These are phyloP conservation scores for Vanderwaltozyma verrucispora DNA, from an alignment of 805 yeast species.

Conservation along the genomic window DNA sequence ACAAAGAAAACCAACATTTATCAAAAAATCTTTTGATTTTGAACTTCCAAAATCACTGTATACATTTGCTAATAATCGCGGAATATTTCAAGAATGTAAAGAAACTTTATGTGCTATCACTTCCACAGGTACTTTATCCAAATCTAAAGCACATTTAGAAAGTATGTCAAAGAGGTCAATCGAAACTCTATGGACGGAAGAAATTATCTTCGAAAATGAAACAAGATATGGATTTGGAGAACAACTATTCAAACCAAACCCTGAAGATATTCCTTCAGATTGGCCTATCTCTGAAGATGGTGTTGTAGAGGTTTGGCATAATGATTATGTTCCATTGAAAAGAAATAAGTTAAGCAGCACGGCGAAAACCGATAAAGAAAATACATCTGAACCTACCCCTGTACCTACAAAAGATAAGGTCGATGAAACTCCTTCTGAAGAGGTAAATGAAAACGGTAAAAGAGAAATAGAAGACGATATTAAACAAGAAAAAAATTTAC, in stretches of 20 bases:
- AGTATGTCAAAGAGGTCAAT: constrained; percentile 36
- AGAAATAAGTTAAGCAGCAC: constrained; percentile 33
- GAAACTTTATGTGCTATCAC: constrained; percentile 51
- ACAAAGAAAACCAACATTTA: constrained; percentile 24
- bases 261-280: constrained; percentile 31
- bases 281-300: constrained; percentile 40
- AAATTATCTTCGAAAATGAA: constrained; percentile 47
- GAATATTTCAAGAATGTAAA: constrained; percentile 59
- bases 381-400: constrained; percentile 22
- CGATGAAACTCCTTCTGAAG: constrained; percentile 10
- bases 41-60: constrained; percentile 40
- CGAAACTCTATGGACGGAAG: constrained; percentile 72
- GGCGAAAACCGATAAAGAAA: constrained; percentile 24
- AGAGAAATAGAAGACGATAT: constrained; percentile 18
- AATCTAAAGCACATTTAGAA: constrained; percentile 20
- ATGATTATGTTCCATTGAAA: constrained; percentile 68
- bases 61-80: constrained; percentile 42
- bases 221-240: constrained; percentile 55
- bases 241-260: constrained; percentile 55
- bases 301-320: constrained; percentile 39
- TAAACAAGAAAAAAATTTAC: neutral
- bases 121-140: constrained; percentile 15
- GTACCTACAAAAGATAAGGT: constrained; percentile 12
- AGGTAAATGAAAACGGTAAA: constrained; percentile 22
- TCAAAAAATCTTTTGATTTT: constrained; percentile 17